phyloP scores from a whole-genome alignment of 2,329 filamentous ascomycete genomes.

The Shiraia bambusicola region DNA sequence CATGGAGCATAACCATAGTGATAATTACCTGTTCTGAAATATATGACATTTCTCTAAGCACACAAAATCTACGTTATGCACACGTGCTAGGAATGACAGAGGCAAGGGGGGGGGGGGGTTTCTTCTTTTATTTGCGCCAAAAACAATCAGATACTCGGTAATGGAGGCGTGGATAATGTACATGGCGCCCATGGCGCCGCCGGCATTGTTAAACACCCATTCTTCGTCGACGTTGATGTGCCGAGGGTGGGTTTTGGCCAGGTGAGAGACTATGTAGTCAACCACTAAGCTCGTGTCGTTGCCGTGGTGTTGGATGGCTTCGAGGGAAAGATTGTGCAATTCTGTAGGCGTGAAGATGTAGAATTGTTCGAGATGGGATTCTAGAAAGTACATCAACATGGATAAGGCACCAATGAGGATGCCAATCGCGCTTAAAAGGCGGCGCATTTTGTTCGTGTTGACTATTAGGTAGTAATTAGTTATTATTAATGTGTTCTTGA shows the following conservation, averaged over 20 bases:
- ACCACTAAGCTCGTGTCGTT: conserved; percentile 73
- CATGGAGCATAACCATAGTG: background rate
- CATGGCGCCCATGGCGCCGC: conserved; percentile 90
- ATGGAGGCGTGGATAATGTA: conserved; percentile 85
- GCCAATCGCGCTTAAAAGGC: conserved; percentile 23
- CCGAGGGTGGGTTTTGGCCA: conserved; percentile 46
- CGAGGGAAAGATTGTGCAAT: conserved; percentile 67
- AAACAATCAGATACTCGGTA: conserved; percentile 59
- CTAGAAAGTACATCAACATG: conserved; percentile 30
- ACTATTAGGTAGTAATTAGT: background rate
- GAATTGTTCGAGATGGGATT: conserved; percentile 47
- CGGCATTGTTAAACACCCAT: conserved; percentile 91
- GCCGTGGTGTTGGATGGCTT: conserved; percentile 67
- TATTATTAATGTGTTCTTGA: too few relatives aligned
- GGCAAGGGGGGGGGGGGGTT: too few relatives aligned
- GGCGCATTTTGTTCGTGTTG: conserved; percentile 14
- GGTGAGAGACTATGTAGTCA: conserved; percentile 67
- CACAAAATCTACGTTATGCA: background rate
- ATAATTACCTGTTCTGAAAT: background rate
- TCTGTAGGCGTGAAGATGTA: conserved; percentile 74
- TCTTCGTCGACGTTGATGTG: conserved; percentile 72
- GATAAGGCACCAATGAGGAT: conserved; percentile 26
- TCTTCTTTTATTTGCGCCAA: conserved; percentile 61
- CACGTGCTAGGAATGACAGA: too few relatives aligned
- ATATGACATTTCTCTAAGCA: too few relatives aligned